Evolutionary conservation across 257 asterid species (phyloP), one percentile per base, ranked within the genome.

Genomic region (Solanum bukasovii): DNA sequence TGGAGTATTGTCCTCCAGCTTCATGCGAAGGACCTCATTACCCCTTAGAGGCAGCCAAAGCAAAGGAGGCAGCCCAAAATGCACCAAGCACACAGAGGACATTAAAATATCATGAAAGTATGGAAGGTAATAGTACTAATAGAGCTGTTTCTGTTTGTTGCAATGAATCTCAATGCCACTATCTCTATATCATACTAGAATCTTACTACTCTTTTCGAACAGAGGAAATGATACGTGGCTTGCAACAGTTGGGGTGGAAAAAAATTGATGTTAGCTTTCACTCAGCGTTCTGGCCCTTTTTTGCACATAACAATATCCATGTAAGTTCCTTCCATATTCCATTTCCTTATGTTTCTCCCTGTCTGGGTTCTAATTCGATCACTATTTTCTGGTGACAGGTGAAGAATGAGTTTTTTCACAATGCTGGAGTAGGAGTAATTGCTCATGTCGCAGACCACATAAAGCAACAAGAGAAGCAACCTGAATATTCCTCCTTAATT

Each of bases 201-300:
- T 29, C 29, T 49, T 20, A 29, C 85, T 82, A 29, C 40, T 74
- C 44, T 88, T 56, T 88, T 25, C 68, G 61, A 29, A 86, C 94
- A 97, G 99, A 96, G 93, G 98, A 96, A 87, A 97, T 97, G 98
- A 91, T 95, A 89, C 89, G 90, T 23, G 98, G 99, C 56, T 91
- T 97, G 84, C 99, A 97, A 92, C 92, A 93, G 87, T n/a, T 97
- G 84, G 98, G 95, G 70, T 96, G 99, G 99, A 90, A 72, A 74
- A 97, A 97, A 88, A 93, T 97, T 20, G 99, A 97, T 85, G 96
- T 97, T 63, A 96, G 93, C 92, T 97, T 97, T 87, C 98, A 95
- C 89, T 93, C 98, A 0, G 92, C 98, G 6, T 78, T 89, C 67
- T 93, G 96, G 96, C 98, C 98, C 34, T 97, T 96, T 92, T 94